Percentiles rank a stretch among this genome's conserved stretches.
These are phyloP conservation scores for Leucoagaricus sp. DNA, from an alignment of 1,284 basidiomycete species.

Conservation along the genomic window DNA sequence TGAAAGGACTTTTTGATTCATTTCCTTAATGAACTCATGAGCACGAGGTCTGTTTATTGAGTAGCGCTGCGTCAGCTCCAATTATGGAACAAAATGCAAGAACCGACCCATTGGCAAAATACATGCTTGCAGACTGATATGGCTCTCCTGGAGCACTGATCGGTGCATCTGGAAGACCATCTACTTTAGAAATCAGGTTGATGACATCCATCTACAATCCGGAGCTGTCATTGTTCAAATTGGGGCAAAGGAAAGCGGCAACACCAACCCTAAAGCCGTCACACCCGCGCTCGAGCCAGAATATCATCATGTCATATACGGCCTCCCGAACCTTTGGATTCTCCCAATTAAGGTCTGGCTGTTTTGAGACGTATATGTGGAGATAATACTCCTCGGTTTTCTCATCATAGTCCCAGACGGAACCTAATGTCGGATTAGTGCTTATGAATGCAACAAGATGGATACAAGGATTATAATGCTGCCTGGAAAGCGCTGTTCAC, in stretches of 20 bases:
- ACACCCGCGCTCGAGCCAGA: constrained; percentile 76
- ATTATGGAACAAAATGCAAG: not conserved
- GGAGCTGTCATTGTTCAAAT: not conserved
- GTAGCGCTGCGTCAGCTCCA: not conserved
- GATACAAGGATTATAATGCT: not conserved
- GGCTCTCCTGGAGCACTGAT: constrained; percentile 50
- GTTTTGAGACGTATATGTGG: constrained; percentile 68
- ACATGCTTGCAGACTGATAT: constrained; percentile 57
- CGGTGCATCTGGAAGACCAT: constrained; percentile 66
- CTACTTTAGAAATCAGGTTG: constrained; percentile 65
- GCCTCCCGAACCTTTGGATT: constrained; percentile 63
- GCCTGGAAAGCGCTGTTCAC: constrained; percentile 27
- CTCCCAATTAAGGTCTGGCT: constrained; percentile 84
- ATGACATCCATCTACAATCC: constrained; percentile 63
- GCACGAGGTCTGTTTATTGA: constrained; percentile 49
- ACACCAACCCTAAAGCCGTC: constrained; percentile 68
- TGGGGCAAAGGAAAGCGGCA: not conserved
- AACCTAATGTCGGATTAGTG: constrained; percentile 42
- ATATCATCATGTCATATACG: constrained; percentile 67
- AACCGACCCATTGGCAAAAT: constrained; percentile 62
- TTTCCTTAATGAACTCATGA: constrained; percentile 71
- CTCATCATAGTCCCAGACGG: constrained; percentile 76
- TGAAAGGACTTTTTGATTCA: constrained; percentile 60
- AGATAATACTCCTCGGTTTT: constrained; percentile 74
- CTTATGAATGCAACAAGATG: not conserved